phyloP scores from a whole-genome alignment of 1,284 basidiomycete genomes.

The Microbotryum scabiosae region DNA sequence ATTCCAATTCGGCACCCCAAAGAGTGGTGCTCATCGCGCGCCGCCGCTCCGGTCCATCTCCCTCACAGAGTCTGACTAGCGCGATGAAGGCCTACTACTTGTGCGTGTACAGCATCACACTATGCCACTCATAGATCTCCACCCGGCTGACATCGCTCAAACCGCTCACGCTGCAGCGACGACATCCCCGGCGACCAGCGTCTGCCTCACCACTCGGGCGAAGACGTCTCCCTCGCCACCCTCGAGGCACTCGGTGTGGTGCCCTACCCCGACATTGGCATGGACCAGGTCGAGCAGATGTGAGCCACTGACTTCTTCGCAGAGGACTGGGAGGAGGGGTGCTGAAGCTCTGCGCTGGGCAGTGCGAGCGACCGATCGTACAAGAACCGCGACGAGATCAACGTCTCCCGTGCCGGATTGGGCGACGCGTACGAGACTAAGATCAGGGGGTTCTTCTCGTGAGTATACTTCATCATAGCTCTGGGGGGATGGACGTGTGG shows the following conservation, averaged over 20 bases:
- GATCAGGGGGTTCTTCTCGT: conserved; percentile 73
- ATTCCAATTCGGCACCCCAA: no score
- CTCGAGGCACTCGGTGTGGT: conserved; percentile 55
- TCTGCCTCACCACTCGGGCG: conserved; percentile 61
- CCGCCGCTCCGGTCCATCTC: no score
- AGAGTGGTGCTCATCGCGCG: no score
- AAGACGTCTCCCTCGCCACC: conserved; percentile 46
- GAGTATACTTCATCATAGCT: no score
- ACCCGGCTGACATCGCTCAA: background rate
- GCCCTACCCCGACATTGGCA: conserved; percentile 52
- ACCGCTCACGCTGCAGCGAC: conserved; percentile 6
- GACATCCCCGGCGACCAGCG: conserved; percentile 57
- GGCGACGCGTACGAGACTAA: conserved; percentile 70
- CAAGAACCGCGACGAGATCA: conserved; percentile 59
- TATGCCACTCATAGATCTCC: background rate
- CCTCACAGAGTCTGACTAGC: background rate
- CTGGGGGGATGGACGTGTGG: no score
- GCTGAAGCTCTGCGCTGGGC: background rate
- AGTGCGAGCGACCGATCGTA: conserved; percentile 56
- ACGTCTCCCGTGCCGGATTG: conserved; percentile 61
- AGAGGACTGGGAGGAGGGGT: no score
- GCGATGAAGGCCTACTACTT: conserved; percentile 9
- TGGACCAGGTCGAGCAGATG: conserved; percentile 47
- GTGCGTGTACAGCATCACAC: background rate
- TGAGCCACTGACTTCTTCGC: conserved; percentile 36